These are phyloP conservation scores for Ilyonectria mors-panacis DNA, from an alignment of 2,329 filamentous ascomycete genomes.

Conservation along the genomic window DNA sequence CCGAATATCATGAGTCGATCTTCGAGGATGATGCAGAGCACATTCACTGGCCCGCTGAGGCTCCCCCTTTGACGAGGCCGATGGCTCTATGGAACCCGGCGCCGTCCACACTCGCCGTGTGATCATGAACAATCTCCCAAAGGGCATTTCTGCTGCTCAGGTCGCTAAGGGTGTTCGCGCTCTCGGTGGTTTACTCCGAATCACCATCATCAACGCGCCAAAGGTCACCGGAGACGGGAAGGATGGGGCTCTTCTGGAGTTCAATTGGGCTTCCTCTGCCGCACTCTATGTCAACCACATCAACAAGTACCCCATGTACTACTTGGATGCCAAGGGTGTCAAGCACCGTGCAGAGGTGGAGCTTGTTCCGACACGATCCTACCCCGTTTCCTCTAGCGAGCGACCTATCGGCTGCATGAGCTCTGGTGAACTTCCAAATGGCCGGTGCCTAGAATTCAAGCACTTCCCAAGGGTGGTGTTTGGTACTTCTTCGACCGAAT, in stretches of 20 bases:
- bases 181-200: slow-evolving; percentile 28
- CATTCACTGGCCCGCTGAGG: slow-evolving; percentile 1
- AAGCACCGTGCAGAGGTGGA: background rate
- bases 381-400: background rate
- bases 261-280: slow-evolving; percentile 23
- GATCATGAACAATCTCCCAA: slow-evolving; percentile 43
- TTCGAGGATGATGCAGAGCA: background rate
- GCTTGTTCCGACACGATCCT: background rate
- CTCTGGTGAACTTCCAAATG: background rate
- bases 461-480: slow-evolving; percentile 38
- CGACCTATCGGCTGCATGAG: background rate
- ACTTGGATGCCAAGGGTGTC: slow-evolving; percentile 4
- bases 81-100: background rate
- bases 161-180: slow-evolving; percentile 38
- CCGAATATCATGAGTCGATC: background rate
- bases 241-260: slow-evolving; percentile 35
- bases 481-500: slow-evolving; percentile 41
- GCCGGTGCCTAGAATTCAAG: slow-evolving; percentile 33
- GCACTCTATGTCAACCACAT: background rate
- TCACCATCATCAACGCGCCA: slow-evolving; percentile 15
- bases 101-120: slow-evolving; percentile 40
- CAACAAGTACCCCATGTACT: background rate
- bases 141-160: slow-evolving; percentile 20
- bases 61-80: slow-evolving; percentile 11
- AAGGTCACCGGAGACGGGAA: background rate